Percentiles rank a stretch among this genome's conserved stretches.
Evolutionary conservation across 2,329 filamentous ascomycete species (phyloP).

Genomic region (Microdochium nivale): DNA sequence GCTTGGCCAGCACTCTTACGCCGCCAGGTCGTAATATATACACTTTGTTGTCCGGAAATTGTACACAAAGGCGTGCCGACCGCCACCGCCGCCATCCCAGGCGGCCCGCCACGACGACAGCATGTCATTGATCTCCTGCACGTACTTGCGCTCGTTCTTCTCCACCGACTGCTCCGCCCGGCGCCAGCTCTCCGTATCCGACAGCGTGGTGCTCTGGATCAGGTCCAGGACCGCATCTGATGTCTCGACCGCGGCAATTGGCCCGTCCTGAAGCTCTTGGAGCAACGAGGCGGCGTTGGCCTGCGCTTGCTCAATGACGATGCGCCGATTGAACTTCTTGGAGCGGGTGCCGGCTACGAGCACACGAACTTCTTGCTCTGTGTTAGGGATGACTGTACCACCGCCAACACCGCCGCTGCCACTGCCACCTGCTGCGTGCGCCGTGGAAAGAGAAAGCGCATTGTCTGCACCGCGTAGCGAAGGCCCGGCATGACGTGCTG

Average conservation of each 20-base stretch:
- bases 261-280: conserved; percentile 64
- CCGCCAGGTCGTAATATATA: conserved; percentile 72
- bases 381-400: conserved; percentile 18
- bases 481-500: conserved; percentile 35
- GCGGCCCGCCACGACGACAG: conserved; percentile 53
- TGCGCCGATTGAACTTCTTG: conserved; percentile 85
- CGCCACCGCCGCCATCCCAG: conserved; percentile 44
- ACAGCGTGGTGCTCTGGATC: conserved; percentile 65
- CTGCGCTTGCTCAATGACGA: conserved; percentile 75
- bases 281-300: conserved; percentile 51
- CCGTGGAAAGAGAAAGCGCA: conserved; percentile 16
- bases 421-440: conserved; percentile 18
- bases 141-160: conserved; percentile 70
- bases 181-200: conserved; percentile 78
- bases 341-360: conserved; percentile 72
- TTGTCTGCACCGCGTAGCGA: conserved; percentile 7
- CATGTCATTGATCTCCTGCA: conserved; percentile 74
- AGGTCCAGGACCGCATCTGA: conserved; percentile 74
- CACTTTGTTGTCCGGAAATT: conserved; percentile 81
- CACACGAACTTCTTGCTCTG: conserved; percentile 72
- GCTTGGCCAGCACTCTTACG: conserved; percentile 16
- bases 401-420: conserved; percentile 11
- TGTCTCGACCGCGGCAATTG: conserved; percentile 81
- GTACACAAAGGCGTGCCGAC: conserved; percentile 76
- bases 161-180: conserved; percentile 70